phyloP scores from a whole-genome alignment of 1,139 yeast species.

The Spathaspora sp. region DNA sequence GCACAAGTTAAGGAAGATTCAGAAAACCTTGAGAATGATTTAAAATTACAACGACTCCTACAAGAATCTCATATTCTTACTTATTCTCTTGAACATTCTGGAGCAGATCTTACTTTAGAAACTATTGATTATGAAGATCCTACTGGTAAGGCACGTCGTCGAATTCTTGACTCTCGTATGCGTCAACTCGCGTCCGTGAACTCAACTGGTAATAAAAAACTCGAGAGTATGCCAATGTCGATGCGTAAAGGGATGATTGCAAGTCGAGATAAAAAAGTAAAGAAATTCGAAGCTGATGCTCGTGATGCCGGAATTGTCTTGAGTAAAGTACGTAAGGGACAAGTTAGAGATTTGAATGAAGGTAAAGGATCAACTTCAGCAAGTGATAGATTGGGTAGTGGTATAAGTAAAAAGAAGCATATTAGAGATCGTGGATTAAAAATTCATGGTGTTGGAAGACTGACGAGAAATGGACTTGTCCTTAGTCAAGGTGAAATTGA shows the following conservation, averaged over 20 bases:
- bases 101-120: slow-evolving; percentile 73
- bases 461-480: slow-evolving; percentile 80
- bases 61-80: slow-evolving; percentile 85
- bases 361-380: slow-evolving; percentile 55
- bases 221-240: slow-evolving; percentile 85
- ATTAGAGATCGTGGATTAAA: slow-evolving; percentile 76
- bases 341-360: slow-evolving; percentile 53
- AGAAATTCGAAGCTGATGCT: slow-evolving; percentile 72
- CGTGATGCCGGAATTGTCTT: slow-evolving; percentile 84
- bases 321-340: slow-evolving; percentile 63
- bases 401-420: slow-evolving; percentile 29
- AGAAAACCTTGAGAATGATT: slow-evolving; percentile 70
- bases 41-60: slow-evolving; percentile 78
- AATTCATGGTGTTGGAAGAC: slow-evolving; percentile 73
- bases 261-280: slow-evolving; percentile 51
- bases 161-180: slow-evolving; percentile 71
- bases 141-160: slow-evolving; percentile 75
- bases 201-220: slow-evolving; percentile 40
- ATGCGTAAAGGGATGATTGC: slow-evolving; percentile 82
- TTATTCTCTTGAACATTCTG: slow-evolving; percentile 55
- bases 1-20: slow-evolving; percentile 39
- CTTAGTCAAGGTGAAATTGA: slow-evolving; percentile 70
- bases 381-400: slow-evolving; percentile 60
- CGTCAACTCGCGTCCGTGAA: slow-evolving; percentile 53
- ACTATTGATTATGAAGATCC: slow-evolving; percentile 70